Evolutionary conservation across 2,329 filamentous ascomycete genomes (phyloP), one percentile per base, ranked within the genome.

Genomic region (Metarhizium album): DNA sequence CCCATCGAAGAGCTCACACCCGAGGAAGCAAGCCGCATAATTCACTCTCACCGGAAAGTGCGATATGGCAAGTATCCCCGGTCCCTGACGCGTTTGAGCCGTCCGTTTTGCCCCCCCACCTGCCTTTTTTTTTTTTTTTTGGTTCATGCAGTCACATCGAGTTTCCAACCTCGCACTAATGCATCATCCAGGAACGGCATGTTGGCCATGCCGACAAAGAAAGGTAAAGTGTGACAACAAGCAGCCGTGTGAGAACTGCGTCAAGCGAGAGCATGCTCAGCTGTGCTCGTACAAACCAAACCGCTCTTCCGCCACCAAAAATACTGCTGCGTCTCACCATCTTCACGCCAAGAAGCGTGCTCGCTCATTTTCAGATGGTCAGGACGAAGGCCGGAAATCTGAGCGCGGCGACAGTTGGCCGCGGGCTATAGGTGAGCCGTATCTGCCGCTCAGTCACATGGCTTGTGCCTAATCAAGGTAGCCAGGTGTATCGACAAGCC

Each of bases 151-250:
- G n/a, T n/a, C n/a, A n/a, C n/a, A n/a, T n/a, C n/a, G n/a, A n/a
- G n/a, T n/a, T n/a, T n/a, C n/a, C n/a, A n/a, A n/a, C n/a, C n/a
- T n/a, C n/a, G 18, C 24, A 22, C 40, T 43, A 18, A 42, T 9
- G 16, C 7, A 14, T 46, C 46, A 46, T 48, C 3, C 59, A 82
- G 78, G 78, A 52, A 82, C 79, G 42, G 79, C 79, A 4, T 84
- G 81, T 59, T 84, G 80, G 80, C 81, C 81, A 13, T 84, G 81
- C 61, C 73, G 81, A 45, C 81, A 84, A 64, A 74, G 81, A 56
- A 84, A 84, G 66, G 81, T 84, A 40, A 84, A 84, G 67, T 84
- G 81, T 63, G 80, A 84, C 67, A 84, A 83, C 64, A 80, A 83
- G 63, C 75, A 82, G 60, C 81, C 81, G 1, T 84, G 81, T 64